phyloP scores from a whole-genome alignment of 2,329 filamentous ascomycete genomes.

The Stagonosporopsis rhizophila region DNA sequence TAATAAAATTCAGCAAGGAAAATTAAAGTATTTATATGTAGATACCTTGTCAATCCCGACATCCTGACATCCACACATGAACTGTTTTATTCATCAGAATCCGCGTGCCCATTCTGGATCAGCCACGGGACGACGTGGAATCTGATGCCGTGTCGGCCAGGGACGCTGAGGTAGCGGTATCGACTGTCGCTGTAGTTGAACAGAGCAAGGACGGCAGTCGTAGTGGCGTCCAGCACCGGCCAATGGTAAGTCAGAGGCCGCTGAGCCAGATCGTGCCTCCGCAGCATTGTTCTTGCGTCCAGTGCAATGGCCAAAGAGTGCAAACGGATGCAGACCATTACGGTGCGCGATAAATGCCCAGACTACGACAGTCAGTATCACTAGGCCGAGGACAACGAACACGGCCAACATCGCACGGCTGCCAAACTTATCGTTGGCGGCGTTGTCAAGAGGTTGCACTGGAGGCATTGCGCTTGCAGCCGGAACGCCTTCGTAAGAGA shows the following conservation, averaged over 20 bases:
- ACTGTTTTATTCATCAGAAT: no score
- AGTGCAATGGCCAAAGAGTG: background rate
- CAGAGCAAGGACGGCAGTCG: background rate
- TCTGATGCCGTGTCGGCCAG: background rate
- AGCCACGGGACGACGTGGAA: background rate
- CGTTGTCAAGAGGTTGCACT: background rate
- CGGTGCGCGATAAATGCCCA: slow-evolving; percentile 9
- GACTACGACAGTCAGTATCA: background rate
- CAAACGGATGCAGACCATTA: background rate
- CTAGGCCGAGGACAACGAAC: background rate
- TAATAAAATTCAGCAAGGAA: no score
- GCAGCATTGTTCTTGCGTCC: background rate
- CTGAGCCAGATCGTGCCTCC: background rate
- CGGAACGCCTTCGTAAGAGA: background rate
- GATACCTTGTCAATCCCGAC: no score
- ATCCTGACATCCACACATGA: no score
- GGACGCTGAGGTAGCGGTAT: background rate
- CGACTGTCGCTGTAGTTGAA: background rate
- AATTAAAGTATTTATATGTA: no score
- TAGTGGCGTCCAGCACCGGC: slow-evolving; percentile 6
- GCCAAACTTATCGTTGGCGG: background rate
- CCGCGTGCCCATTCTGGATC: background rate
- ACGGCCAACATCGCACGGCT: background rate
- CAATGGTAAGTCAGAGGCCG: background rate
- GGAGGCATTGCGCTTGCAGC: background rate